A percentile compares a stretch with the other conserved stretches of the same genome.
Conservation (phyloP, 1,139 yeast genomes). For the Taphrina betulina region DNA sequence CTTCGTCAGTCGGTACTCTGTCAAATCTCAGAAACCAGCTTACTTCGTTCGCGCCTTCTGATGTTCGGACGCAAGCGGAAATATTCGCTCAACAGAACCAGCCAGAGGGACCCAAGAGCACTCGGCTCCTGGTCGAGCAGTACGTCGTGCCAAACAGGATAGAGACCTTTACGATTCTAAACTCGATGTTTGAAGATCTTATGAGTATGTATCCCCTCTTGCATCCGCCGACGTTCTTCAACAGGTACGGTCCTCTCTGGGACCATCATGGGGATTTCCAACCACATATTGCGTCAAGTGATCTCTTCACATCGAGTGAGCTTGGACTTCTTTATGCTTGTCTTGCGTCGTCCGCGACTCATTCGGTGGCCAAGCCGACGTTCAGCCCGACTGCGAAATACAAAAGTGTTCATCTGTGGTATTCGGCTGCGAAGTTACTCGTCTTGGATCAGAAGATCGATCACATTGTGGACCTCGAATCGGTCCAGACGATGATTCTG, state of each 20-base stretch:
- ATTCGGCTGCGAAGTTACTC: slow-evolving; percentile 11
- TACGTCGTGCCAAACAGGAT: not conserved
- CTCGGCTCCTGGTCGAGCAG: not conserved
- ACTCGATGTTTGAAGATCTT: slow-evolving; percentile 16
- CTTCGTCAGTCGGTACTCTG: slow-evolving; percentile 14
- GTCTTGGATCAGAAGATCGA: slow-evolving; percentile 10
- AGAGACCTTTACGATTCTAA: slow-evolving; percentile 12
- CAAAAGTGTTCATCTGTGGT: too few relatives aligned
- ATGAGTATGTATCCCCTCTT: slow-evolving; percentile 25
- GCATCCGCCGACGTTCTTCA: slow-evolving; percentile 27
- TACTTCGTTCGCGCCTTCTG: slow-evolving; percentile 9
- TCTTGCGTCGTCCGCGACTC: slow-evolving; percentile 15
- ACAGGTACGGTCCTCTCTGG: slow-evolving; percentile 19
- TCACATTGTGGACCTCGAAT: slow-evolving; percentile 6
- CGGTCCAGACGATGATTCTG: slow-evolving; percentile 13
- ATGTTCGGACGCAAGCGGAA: not conserved
- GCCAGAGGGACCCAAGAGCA: not conserved
- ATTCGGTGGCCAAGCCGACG: not conserved
- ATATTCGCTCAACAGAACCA: not conserved
- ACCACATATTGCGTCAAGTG: slow-evolving; percentile 2
- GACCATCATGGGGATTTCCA: not conserved
- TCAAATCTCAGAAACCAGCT: slow-evolving; percentile 9
- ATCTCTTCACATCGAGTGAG: slow-evolving; percentile 12
- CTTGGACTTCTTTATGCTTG: slow-evolving; percentile 21
- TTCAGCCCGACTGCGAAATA: not conserved